phyloP scores from a whole-genome alignment of 177 flowering plant species.

The Telopea speciosissima region DNA sequence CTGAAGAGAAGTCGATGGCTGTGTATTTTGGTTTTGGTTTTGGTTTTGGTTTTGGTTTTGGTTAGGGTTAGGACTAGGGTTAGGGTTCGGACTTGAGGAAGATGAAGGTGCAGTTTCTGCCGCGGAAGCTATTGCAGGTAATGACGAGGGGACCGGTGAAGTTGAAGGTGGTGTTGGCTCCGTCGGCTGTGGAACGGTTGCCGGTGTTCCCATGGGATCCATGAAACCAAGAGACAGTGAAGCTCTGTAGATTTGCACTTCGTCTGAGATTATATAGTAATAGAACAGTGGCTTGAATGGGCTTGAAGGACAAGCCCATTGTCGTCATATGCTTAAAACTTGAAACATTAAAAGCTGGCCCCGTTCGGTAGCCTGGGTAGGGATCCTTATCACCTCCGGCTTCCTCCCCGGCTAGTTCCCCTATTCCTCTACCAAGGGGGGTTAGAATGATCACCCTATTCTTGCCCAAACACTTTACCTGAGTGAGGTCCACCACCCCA shows the following conservation, averaged over 20 bases:
- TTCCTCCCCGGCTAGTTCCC: too few species aligned
- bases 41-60: constrained; percentile 9
- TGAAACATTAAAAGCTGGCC: too few species aligned
- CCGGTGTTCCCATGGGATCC: constrained; percentile 3
- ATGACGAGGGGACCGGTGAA: constrained; percentile 7
- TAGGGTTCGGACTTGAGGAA: constrained; percentile 18
- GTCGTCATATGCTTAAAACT: too few species aligned
- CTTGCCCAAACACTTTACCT: too few species aligned
- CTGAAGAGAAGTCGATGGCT: constrained; percentile 5
- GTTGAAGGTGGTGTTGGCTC: constrained; percentile 13
- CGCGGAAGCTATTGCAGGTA: constrained; percentile 6
- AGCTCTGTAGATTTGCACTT: background rate
- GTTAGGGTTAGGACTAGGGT: constrained; percentile 19
- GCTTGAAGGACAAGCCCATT: too few species aligned
- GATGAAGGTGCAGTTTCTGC: constrained; percentile 11
- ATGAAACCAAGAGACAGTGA: background rate
- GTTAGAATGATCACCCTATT: too few species aligned
- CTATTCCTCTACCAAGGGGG: too few species aligned
- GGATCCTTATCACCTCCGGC: too few species aligned
- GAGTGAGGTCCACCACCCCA: too few species aligned
- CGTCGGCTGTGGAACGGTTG: constrained; percentile 16
- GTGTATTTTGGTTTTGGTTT: constrained; percentile 9
- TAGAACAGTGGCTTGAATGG: too few species aligned
- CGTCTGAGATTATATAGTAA: background rate
- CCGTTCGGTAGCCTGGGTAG: too few species aligned